Evolutionary conservation across 2,329 filamentous ascomycete genomes (phyloP).

Genomic region (Myotisia sp.): DNA sequence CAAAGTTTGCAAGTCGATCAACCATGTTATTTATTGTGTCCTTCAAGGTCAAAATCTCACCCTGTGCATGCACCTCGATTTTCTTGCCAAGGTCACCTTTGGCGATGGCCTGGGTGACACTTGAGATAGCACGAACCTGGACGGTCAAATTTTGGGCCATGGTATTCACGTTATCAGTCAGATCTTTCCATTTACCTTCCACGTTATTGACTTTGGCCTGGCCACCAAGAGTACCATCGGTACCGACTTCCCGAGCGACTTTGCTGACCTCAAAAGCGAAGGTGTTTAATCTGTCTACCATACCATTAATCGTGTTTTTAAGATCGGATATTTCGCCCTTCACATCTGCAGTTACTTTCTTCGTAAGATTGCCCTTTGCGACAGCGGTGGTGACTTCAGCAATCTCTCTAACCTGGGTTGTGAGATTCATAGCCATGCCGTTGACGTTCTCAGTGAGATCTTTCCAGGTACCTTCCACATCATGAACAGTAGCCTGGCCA

Average conservation of each 20-base stretch:
- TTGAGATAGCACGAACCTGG: conserved; percentile 78
- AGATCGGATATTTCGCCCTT: conserved; percentile 88
- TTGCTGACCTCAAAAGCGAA: conserved; percentile 54
- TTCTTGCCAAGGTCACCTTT: conserved; percentile 92
- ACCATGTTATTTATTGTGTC: conserved; percentile 99
- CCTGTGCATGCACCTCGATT: conserved; percentile 87
- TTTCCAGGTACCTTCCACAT: conserved; percentile 94
- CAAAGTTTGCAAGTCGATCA: conserved; percentile 85
- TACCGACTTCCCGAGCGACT: conserved; percentile 50
- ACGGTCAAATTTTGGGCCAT: conserved; percentile 51
- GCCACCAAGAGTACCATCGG: conserved; percentile 49
- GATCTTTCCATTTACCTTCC: conserved; percentile 52
- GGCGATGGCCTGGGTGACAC: conserved; percentile 87
- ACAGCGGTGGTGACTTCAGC: conserved; percentile 93
- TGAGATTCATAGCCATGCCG: conserved; percentile 96
- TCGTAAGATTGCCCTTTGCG: conserved; percentile 81
- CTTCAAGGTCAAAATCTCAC: conserved; percentile 85
- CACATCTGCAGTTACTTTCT: conserved; percentile 89
- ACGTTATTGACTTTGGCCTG: conserved; percentile 52
- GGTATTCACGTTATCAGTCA: conserved; percentile 54
- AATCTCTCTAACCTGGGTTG: conserved; percentile 93
- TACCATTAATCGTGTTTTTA: conserved; percentile 71
- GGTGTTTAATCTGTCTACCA: conserved; percentile 51
- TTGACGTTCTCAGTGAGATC: conserved; percentile 94
- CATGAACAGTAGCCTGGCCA: conserved; percentile 88